A percentile compares a stretch with the other conserved stretches of the same genome.
These are phyloP conservation scores for Vitis hybrid DNA, from an alignment of 177 flowering plant species.

Conservation along the genomic window DNA sequence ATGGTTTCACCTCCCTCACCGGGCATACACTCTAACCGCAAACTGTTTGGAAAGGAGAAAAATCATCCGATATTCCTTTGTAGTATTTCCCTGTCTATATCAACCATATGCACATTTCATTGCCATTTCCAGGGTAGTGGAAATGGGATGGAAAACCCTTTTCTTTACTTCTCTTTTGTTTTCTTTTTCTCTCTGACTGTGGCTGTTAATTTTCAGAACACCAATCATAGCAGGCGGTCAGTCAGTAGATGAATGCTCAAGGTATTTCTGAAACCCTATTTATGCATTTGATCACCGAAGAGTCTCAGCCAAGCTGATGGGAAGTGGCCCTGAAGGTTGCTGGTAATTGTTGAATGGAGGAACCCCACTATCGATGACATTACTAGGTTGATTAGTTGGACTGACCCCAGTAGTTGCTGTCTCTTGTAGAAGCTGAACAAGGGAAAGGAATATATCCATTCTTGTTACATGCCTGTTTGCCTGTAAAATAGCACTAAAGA, in stretches of 20 bases:
- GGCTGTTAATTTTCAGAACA: constrained; percentile 13
- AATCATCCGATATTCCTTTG: constrained; percentile 6
- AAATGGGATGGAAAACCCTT: constrained; percentile 4
- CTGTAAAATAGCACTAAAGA: constrained; percentile 34
- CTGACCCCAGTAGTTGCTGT: constrained; percentile 26
- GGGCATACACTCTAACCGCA: background rate
- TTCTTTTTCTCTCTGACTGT: background rate
- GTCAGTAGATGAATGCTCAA: constrained; percentile 9
- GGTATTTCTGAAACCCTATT: constrained; percentile 4
- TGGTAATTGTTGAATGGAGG: constrained; percentile 37
- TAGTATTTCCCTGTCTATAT: constrained; percentile 4
- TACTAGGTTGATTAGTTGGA: constrained; percentile 25
- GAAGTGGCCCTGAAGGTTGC: constrained; percentile 36
- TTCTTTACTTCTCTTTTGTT: background rate
- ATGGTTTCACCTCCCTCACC: background rate
- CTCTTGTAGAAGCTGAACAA: constrained; percentile 66
- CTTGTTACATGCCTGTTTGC: constrained; percentile 64
- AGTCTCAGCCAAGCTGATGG: constrained; percentile 35
- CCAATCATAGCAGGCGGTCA: constrained; percentile 15
- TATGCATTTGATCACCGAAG: constrained; percentile 8
- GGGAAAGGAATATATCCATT: constrained; percentile 68
- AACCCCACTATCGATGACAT: constrained; percentile 20
- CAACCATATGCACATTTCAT: constrained; percentile 11
- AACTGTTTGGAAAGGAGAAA: no score
- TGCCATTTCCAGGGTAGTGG: constrained; percentile 6